Percentiles rank a stretch among this genome's conserved stretches.
phyloP scores from a whole-genome alignment of 306 rosid genomes.

The Cotoneaster glaucophyllus region DNA sequence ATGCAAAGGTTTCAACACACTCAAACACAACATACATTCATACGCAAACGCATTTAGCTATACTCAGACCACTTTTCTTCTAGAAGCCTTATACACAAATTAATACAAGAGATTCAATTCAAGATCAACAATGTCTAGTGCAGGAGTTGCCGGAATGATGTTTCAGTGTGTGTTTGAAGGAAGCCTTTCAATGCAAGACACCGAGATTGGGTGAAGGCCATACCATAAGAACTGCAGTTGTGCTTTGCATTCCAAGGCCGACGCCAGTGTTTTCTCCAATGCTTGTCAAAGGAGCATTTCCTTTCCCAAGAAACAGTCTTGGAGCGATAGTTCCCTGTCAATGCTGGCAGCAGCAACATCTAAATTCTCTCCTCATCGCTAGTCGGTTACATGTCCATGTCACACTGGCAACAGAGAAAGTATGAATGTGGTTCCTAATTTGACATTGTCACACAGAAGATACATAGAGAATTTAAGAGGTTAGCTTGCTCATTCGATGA shows the following conservation, averaged over 20 bases:
- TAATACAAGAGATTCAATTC: too few relatives aligned
- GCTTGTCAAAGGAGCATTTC: background rate
- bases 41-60: too few relatives aligned
- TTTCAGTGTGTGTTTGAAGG: slow-evolving; percentile 19
- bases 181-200: slow-evolving; percentile 45
- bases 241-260: slow-evolving; percentile 11
- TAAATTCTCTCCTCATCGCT: background rate
- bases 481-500: background rate
- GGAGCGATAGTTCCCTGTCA: background rate
- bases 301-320: background rate
- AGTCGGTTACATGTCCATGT: background rate
- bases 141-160: slow-evolving; percentile 29
- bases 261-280: background rate
- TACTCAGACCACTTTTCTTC: too few relatives aligned
- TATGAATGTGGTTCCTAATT: too few relatives aligned
- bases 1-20: slow-evolving; percentile 4
- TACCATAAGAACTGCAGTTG: slow-evolving; percentile 46
- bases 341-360: background rate
- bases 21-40: background rate
- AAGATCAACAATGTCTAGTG: slow-evolving; percentile 22
- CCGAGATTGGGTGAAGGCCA: slow-evolving; percentile 54
- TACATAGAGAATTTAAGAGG: background rate
- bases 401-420: too few relatives aligned
- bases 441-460: background rate
- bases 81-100: too few relatives aligned